Evolutionary conservation across 1,284 basidiomycete genomes (phyloP), one percentile per base, ranked within the genome.

Genomic region (Phylloporus sp.): DNA sequence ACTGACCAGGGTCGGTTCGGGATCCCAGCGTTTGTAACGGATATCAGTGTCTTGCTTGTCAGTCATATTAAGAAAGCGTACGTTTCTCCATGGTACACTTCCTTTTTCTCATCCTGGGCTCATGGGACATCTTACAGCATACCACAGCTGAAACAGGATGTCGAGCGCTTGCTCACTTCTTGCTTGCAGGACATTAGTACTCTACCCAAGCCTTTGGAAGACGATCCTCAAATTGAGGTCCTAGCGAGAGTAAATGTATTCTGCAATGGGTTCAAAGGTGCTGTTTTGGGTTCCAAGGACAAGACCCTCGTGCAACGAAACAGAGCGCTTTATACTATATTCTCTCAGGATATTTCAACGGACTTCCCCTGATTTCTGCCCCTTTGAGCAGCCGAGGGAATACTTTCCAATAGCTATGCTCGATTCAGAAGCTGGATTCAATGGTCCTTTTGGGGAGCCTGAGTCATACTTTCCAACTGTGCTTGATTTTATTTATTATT

Each of bases 31-130:
- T 81, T 91, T 7, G 84, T 90, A 1, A 67, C 75, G 15, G 81
- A 80, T 59, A 76, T 90, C 10, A 88, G 88, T 62, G 68, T 68
- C 39, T 76, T 88, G 4, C 76, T 91, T 26, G 80, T 85, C 4
- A 66, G 74, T 0, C 76, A 85, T 20, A 86, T 89, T 39, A 79
- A 83, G 40, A 72, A 72, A 15, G 81, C 81, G 89, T 89, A 68
- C 52, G 86, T 78, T 8, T 2, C 13, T 2, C 24, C 26, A 24
- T 17, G 3, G 17, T 31, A 18, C 37, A 8, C 44, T 55, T 37
- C 20, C 7, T 34, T 24, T 50, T n/a, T n/a, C n/a, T 47, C 39
- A 34, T 62, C 10, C 18, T 22, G 4, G 15, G n/a, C 54, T 76
- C 5, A 74, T 22, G 5, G 1, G 4, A 47, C 20, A 24, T 54